Evolutionary conservation across 371 early-diverging fungal genomes (phyloP), one percentile per base, ranked within the genome.

Genomic region (Globomyces sp.): DNA sequence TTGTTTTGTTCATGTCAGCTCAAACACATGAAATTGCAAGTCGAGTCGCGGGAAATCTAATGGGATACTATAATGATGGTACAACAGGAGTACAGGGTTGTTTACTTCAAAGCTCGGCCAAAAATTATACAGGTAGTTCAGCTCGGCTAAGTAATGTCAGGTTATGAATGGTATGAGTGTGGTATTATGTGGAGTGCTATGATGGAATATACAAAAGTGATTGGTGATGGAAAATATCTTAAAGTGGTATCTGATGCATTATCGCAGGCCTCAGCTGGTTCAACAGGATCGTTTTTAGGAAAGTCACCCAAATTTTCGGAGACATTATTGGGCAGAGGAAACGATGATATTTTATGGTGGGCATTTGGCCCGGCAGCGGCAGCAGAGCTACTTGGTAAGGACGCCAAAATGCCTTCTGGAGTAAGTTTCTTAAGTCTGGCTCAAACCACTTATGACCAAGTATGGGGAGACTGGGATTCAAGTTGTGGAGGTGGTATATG

Each of bases 331-430:
- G 77, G 77, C 1, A 70, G 65, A 37, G 73, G 77, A 75, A 78
- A 78, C 66, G 78, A 78, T 58, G 78, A 78, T 58, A 71, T 75
- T 47, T 66, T 46, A 5, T 74, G 74, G 74, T 73, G 70, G 69
- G 74, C 58, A 0, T 52, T 77, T 4, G 61, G 67, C 1, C 24
- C 61, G 8, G 61, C 46, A 1, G 46, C 24, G 10, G 61, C 46
- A 36, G 61, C 61, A 10, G 11, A 39, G 50, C 8, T 45, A 24
- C n/a, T 41, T 61, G 40, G n/a, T 6, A 46, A 43, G 10, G 42
- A 42, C 53, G 58, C 71, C 10, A 13, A 45, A 1, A 58, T 71
- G 6, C 65, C 75, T 45, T 49, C 66, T 51, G 63, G 61, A 13
- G 44, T 2, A 3, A 57, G n/a, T 50, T 70, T 63, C 68, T 44